Evolutionary conservation across 495 filamentous ascomycete genomes (phyloP).

Genomic region (Penicillium egyptiacum): DNA sequence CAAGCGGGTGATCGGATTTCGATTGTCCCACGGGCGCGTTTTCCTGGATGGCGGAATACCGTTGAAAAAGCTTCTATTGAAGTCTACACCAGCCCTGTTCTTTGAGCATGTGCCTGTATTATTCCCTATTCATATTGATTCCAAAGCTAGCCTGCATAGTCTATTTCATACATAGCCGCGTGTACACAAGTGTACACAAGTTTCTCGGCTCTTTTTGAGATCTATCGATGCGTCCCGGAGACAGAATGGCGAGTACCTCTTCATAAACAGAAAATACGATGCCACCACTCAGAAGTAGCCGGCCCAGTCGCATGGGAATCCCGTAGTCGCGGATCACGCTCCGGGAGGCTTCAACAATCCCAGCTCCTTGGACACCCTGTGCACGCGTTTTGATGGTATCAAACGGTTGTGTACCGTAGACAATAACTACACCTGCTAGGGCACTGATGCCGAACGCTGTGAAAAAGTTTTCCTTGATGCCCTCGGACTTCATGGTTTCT

Average conservation of each 20-base stretch:
- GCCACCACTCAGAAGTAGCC: slow-evolving; percentile 63
- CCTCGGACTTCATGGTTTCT: slow-evolving; percentile 49
- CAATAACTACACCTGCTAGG: slow-evolving; percentile 60
- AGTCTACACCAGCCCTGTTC: slow-evolving; percentile 1
- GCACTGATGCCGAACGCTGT: slow-evolving; percentile 63
- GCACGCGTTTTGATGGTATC: slow-evolving; percentile 66
- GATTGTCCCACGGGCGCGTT: background rate
- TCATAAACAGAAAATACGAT: slow-evolving; percentile 68
- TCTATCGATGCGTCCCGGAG: background rate
- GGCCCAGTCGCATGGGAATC: slow-evolving; percentile 60
- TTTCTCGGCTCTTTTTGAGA: background rate
- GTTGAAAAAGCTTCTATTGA: slow-evolving; percentile 6
- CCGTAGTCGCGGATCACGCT: slow-evolving; percentile 56
- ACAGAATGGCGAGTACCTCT: slow-evolving; percentile 41
- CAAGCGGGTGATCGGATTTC: slow-evolving; percentile 1
- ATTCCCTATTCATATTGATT: background rate
- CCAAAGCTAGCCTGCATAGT: background rate
- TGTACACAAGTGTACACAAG: background rate
- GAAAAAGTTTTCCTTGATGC: slow-evolving; percentile 41
- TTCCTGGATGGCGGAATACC: slow-evolving; percentile 5
- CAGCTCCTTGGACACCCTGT: slow-evolving; percentile 54
- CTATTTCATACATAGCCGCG: background rate
- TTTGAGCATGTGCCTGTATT: background rate
- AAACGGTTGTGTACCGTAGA: slow-evolving; percentile 64
- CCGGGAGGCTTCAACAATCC: slow-evolving; percentile 52